Percentiles rank a stretch among this genome's conserved stretches.
phyloP scores from a whole-genome alignment of 352 stramenopile genomes.

The Phytophthora citricola region DNA sequence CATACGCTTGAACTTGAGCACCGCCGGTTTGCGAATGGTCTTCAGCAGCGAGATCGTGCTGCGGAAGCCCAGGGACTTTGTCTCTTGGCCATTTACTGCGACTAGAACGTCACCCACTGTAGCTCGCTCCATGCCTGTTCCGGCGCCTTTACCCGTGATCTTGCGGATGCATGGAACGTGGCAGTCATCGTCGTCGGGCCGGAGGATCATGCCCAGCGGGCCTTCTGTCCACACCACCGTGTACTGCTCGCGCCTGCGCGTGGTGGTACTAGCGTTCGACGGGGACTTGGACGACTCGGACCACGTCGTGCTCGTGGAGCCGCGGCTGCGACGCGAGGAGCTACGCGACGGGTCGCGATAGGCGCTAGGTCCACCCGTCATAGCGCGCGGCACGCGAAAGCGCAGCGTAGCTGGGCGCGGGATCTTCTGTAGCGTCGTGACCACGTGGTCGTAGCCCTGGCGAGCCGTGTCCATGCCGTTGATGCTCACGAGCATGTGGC shows the following conservation, averaged over 20 bases:
- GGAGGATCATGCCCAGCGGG: conserved; percentile 86
- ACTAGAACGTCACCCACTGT: conserved; percentile 84
- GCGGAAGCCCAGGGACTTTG: conserved; percentile 84
- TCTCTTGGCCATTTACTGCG: conserved; percentile 86
- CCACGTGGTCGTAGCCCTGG: conserved; percentile 86
- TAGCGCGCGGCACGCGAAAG: conserved; percentile 78
- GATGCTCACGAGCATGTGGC: conserved; percentile 91
- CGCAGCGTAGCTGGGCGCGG: conserved; percentile 78
- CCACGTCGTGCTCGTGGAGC: conserved; percentile 56
- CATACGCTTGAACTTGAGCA: conserved; percentile 92
- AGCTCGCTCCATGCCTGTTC: conserved; percentile 85
- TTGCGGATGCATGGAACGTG: conserved; percentile 90
- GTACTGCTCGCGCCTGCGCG: conserved; percentile 80
- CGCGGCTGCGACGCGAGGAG: conserved; percentile 35
- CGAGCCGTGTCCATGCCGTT: conserved; percentile 87
- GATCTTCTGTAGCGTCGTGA: conserved; percentile 86
- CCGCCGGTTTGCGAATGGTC: conserved; percentile 83
- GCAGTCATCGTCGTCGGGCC: conserved; percentile 86
- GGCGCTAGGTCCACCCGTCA: conserved; percentile 25
- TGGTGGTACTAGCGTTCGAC: conserved; percentile 24
- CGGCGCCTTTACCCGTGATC: conserved; percentile 84
- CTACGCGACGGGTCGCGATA: conserved; percentile 45
- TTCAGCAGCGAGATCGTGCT: conserved; percentile 88
- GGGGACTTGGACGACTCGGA: conserved; percentile 44
- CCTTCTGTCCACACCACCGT: conserved; percentile 89